Base-by-base conservation (phyloP, 2,329 filamentous ascomycete species). In the Fusarium poae region DNA sequence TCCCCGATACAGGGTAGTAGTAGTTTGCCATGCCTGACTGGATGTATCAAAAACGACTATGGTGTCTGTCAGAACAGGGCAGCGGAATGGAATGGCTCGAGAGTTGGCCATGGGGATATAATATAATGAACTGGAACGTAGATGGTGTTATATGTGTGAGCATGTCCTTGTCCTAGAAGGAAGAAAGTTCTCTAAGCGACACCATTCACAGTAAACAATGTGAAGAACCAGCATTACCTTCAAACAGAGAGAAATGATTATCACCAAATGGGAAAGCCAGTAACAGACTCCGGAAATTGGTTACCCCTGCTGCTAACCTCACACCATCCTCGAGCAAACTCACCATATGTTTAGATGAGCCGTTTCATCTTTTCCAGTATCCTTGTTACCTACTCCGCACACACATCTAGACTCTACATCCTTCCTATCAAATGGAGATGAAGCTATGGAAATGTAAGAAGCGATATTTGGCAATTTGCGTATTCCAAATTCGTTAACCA, bases 401-500 rank as follows among this genome's bases (percentile, higher is more conserved):
- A 39, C 40, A 58, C 58, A 61, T 50, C 48, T 16, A 45, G 34
- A 56, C 48, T 30, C 20, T 34, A 32, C 29, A 8, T 39, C 45
- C 58, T 46, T 51, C 53, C 29, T 35, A 30, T 51, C 52, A n/a
- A 18, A 46, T 59, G 49, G 15, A 42, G 40, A 21, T 53, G 42
- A 29, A 40, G 35, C 15, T 39, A 32, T 21, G 21, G 9, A 23
- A 44, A 27, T 48, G 39, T n/a, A 35, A n/a, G 44, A 61, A 60
- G 55, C 46, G 40, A 62, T 39, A 57, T 56, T 66, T 52, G 45
- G 20, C 39, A 68, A 67, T 67, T 53, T 69, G 30, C 56, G 11
- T 57, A 51, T 53, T 52, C 42, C 39, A 15, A 44, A 39, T 53
- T 34, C 16, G 42, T 43, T 29, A 48, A 43, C 16, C 35, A 25